Conservation (phyloP, 78 protist species). For the Guillardia theta region DNA sequence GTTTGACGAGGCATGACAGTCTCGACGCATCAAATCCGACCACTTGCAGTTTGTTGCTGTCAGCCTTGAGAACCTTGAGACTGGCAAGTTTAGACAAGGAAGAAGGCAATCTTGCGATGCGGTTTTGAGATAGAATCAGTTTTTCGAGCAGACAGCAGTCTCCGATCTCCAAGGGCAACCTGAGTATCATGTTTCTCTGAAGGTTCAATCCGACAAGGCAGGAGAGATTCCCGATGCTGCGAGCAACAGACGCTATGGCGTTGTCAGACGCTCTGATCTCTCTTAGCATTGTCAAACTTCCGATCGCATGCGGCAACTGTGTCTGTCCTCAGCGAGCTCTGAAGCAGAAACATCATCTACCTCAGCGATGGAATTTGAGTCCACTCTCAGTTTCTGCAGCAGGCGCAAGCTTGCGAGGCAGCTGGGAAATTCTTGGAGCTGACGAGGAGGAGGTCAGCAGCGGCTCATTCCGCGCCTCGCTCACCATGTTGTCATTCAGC, state of each 20-base stretch:
- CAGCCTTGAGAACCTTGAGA: neutral
- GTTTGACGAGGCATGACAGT: no score
- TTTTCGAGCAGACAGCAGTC: neutral
- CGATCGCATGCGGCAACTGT: neutral
- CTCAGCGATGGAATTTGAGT: neutral
- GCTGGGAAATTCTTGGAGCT: neutral
- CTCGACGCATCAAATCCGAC: no score
- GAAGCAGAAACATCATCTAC: no score
- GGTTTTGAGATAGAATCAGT: neutral
- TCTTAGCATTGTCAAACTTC: neutral
- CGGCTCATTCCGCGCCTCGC: no score
- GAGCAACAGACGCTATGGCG: neutral
- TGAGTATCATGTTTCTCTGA: neutral
- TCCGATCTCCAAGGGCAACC: neutral
- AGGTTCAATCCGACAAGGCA: neutral
- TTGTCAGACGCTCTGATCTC: neutral
- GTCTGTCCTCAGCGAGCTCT: no score
- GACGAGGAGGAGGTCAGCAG: no score
- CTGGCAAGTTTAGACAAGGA: neutral
- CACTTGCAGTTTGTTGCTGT: neutral
- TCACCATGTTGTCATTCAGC: neutral
- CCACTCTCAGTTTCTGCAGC: neutral
- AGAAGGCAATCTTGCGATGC: neutral
- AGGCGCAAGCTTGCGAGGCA: neutral
- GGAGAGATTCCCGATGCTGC: neutral